Base-by-base conservation (phyloP, 2,329 filamentous ascomycete species). In the Fusarium staphyleae region DNA sequence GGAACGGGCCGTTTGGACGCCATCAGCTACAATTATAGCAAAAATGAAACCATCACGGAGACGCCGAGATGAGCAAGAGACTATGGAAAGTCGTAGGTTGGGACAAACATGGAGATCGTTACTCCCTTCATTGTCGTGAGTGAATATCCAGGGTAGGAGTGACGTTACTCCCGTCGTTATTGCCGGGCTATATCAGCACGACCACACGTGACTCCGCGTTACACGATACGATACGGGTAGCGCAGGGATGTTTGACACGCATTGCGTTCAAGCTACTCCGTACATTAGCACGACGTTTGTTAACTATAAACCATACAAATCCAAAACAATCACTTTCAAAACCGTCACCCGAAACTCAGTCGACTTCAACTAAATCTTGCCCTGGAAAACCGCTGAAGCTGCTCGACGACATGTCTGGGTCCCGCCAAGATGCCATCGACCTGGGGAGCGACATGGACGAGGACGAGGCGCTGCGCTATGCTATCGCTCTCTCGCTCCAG, bases 401-500 rank as follows among this genome's bases (percentile, higher is more conserved):
- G 45, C 48, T 56, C 24, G 15, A 51, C 42, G 28, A 28, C 33
- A 65, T 71, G 68, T 36, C 61, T 22, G 57, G 49, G 28, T 44
- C 61, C 33, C 50, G 57, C 32, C 52, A 54, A 49, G 63, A 68
- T 35, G 48, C 67, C 19, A 48, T 59, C 13, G 52, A 67, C 26
- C 67, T 73, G 53, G 68, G 52, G 29, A 66, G 66, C 37, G 71
- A 74, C 37, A 70, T 70, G 18, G 79, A 82, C 37, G 81, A 86
- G 15, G 83, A 88, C 44, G 82, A 84, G 53, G 83, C 85, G 24
- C 71, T 87, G n/a, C 78, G 78, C 22, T 77, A 76, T 53, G 86
- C 86, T 24, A 86, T 89, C 51, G 84, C 80, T 13, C 71, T 87
- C 22, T 87, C 84, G 8, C 74, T 87, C 13, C 69, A 72, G 50